Conservation (phyloP, 805 yeast species). For the Myxozyma neotropica region DNA sequence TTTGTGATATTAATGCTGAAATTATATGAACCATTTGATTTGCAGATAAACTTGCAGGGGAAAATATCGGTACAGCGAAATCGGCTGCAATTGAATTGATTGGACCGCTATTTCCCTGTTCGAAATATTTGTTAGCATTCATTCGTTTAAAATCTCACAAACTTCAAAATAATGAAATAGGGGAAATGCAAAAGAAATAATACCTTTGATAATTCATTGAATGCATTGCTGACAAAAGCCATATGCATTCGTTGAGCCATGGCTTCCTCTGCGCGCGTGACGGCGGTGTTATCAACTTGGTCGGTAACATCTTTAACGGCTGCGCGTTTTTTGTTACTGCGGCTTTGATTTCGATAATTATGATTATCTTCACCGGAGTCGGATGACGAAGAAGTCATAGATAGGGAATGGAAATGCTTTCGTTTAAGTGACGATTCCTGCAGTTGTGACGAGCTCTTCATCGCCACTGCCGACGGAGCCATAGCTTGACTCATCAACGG, state of each 20-base stretch:
- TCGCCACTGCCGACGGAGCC: constrained; percentile 4
- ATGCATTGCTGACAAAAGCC: constrained; percentile 62
- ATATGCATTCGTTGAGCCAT: constrained; percentile 27
- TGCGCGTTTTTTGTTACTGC: constrained; percentile 1
- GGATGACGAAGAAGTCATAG: constrained; percentile 5
- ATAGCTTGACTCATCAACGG: neutral
- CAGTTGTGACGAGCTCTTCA: constrained; percentile 4
- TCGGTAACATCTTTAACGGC: neutral
- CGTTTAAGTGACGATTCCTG: neutral
- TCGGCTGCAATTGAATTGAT: constrained; percentile 64
- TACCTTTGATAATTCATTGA: constrained; percentile 67
- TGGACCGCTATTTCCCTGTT: constrained; percentile 54
- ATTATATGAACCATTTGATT: constrained; percentile 59
- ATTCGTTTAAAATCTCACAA: neutral
- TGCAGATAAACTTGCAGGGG: constrained; percentile 57
- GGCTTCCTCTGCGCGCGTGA: neutral
- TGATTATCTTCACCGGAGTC: neutral
- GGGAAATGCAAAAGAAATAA: constrained; percentile 24
- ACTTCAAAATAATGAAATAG: constrained; percentile 8
- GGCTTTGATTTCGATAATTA: neutral
- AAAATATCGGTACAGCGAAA: constrained; percentile 54
- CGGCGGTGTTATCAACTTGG: neutral
- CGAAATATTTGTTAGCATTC: constrained; percentile 37
- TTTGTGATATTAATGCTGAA: constrained; percentile 60
- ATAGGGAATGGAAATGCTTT: neutral